Evolutionary conservation across 345 rosid genomes (phyloP), one percentile per base, ranked within the genome.

Genomic region (Durio zibethinus): DNA sequence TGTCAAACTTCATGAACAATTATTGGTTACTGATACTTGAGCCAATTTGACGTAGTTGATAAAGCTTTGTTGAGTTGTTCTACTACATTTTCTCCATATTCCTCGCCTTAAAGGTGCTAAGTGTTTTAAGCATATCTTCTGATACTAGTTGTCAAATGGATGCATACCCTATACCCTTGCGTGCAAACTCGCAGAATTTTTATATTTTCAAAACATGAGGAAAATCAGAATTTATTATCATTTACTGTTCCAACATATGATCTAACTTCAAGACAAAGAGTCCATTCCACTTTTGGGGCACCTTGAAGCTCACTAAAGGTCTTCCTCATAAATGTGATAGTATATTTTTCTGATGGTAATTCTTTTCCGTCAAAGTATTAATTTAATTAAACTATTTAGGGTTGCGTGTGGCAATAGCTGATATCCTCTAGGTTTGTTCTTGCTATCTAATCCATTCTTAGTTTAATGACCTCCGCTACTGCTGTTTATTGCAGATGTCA

Each of bases 401-500:
- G 15, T 60, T 27, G 0, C 27, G 7, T 60, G 36, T 29, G 20
- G 18, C 7, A 1, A 11, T 60, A 60, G 54, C 54, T 57, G 31
- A 23, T 57, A 57, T 23, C 11, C 23, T 57, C 31, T 57, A 57
- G 31, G 31, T 23, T 57, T 57, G 62, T 23, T 57, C 33, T 25
- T 57, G 62, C 62, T 23, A 57, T 36, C 70, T 65, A 0, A 14
- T 9, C 70, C 36, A 33, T 36, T 62, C 43, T 56, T 47, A 47
- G 38, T 53, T 68, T 25, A 78, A n/a, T 82, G 62, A 79, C 63
- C 42, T 15, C n/a, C 5, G 23, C 68, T 5, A 29, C 67, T 69
- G 60, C 36, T 80, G 76, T 61, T 60, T 72, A 65, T 76, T 79
- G 86, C 90, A 94, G 98, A 90, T 94, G 98, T 85, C 92, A 42